Percentiles rank a stretch among this genome's conserved stretches.
phyloP scores from a whole-genome alignment of 192 early-diverging fungal genomes.

The Jimgerdemannia lactiflua region DNA sequence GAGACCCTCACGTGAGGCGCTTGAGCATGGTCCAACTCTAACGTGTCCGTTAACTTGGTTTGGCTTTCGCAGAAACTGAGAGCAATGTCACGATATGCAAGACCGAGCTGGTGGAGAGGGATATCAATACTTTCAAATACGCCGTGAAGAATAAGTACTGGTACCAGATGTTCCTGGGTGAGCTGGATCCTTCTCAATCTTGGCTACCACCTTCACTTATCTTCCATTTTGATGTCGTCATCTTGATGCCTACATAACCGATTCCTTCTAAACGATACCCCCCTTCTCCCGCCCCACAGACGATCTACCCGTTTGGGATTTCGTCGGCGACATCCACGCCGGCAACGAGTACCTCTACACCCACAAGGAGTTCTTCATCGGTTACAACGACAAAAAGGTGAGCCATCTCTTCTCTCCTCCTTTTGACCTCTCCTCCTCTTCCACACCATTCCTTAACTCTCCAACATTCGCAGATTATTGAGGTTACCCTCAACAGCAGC shows the following conservation, averaged over 20 bases:
- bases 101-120: conserved; percentile 32
- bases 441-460: conserved; percentile 1
- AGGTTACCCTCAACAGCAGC: conserved; percentile 36
- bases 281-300: conserved; percentile 28
- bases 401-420: background rate
- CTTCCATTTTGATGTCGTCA: background rate
- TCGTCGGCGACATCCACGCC: conserved; percentile 43
- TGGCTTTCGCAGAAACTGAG: conserved; percentile 13
- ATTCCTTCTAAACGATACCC: no score
- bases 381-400: conserved; percentile 61
- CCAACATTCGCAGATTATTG: conserved; percentile 43
- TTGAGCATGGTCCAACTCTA: no score
- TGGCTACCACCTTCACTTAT: background rate
- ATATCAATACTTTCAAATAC: conserved; percentile 57
- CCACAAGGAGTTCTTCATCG: conserved; percentile 55
- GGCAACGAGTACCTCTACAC: conserved; percentile 50
- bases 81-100: conserved; percentile 46
- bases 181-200: conserved; percentile 5
- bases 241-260: background rate
- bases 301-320: conserved; percentile 55
- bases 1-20: no score
- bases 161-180: conserved; percentile 63
- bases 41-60: no score
- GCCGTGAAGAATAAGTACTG: conserved; percentile 64
- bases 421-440: background rate